Conservation (phyloP, 106 monocot genomes). For the Allium cepa region DNA sequence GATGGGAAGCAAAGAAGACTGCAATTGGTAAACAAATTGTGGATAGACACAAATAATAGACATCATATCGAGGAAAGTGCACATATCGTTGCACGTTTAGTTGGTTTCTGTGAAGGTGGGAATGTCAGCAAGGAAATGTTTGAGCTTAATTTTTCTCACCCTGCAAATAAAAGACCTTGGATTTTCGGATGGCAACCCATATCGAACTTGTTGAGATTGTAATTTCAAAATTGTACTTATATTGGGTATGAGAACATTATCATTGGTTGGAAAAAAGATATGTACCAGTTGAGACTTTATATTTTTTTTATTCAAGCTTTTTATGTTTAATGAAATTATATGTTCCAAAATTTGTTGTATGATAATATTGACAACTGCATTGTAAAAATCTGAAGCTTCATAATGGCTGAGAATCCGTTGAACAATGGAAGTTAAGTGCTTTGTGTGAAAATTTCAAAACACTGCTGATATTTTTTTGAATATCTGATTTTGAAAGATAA, state of each 20-base stretch:
- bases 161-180: slow-evolving; percentile 79
- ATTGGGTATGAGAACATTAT: too few relatives aligned
- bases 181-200: slow-evolving; percentile 79
- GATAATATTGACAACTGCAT: too few relatives aligned
- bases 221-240: neutral
- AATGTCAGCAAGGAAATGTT: slow-evolving; percentile 94
- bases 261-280: neutral
- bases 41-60: slow-evolving; percentile 63
- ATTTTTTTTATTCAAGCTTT: neutral
- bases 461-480: too few relatives aligned
- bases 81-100: slow-evolving; percentile 79
- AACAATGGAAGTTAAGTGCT: too few relatives aligned
- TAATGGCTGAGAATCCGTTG: too few relatives aligned
- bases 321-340: neutral
- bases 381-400: too few relatives aligned
- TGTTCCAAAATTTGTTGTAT: neutral
- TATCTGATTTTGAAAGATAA: too few relatives aligned
- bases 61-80: slow-evolving; percentile 83
- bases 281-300: neutral
- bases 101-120: slow-evolving; percentile 85
- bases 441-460: too few relatives aligned
- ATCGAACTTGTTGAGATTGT: slow-evolving; percentile 58
- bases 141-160: slow-evolving; percentile 79
- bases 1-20: slow-evolving; percentile 84
- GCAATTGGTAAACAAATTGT: slow-evolving; percentile 81